Conservation (phyloP, 2,329 filamentous ascomycete genomes). For the Ophiocordyceps australis region DNA sequence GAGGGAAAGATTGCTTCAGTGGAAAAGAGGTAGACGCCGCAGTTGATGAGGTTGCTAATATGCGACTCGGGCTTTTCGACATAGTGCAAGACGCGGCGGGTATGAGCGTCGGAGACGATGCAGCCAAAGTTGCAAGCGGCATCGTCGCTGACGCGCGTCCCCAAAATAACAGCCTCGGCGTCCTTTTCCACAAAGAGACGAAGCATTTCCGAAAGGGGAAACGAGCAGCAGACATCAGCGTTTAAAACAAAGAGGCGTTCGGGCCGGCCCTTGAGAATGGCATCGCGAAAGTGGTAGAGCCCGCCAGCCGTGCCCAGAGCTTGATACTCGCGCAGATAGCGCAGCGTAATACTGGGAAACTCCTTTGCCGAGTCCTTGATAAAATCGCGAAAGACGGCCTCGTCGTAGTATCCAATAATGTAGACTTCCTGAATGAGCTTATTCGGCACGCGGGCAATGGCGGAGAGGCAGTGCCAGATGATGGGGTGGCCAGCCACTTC, state of each 20-base stretch:
- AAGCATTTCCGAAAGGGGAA: slow-evolving; percentile 91
- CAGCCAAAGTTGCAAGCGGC: slow-evolving; percentile 93
- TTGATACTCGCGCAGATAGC: slow-evolving; percentile 95
- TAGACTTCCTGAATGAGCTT: slow-evolving; percentile 76
- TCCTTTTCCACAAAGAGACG: slow-evolving; percentile 87
- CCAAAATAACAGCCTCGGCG: slow-evolving; percentile 89
- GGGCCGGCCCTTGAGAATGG: slow-evolving; percentile 87
- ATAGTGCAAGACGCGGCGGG: slow-evolving; percentile 91
- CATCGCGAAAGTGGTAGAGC: slow-evolving; percentile 97
- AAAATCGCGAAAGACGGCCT: slow-evolving; percentile 91
- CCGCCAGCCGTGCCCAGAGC: slow-evolving; percentile 90
- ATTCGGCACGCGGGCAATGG: slow-evolving; percentile 75
- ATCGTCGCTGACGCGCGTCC: slow-evolving; percentile 79
- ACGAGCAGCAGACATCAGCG: slow-evolving; percentile 96
- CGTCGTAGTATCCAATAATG: slow-evolving; percentile 98
- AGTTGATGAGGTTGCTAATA: slow-evolving; percentile 98
- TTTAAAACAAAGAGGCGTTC: slow-evolving; percentile 96
- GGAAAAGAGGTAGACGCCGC: slow-evolving; percentile 93
- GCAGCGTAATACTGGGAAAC: slow-evolving; percentile 71
- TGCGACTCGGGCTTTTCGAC: slow-evolving; percentile 97
- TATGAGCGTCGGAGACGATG: slow-evolving; percentile 88
- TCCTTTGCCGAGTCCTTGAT: slow-evolving; percentile 78
- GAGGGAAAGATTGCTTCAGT: slow-evolving; percentile 93
- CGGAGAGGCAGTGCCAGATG: slow-evolving; percentile 91
- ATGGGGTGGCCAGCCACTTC: slow-evolving; percentile 97